Conservation (phyloP, 768 basidiomycete species). For the Neoboletus subvelutipes region DNA sequence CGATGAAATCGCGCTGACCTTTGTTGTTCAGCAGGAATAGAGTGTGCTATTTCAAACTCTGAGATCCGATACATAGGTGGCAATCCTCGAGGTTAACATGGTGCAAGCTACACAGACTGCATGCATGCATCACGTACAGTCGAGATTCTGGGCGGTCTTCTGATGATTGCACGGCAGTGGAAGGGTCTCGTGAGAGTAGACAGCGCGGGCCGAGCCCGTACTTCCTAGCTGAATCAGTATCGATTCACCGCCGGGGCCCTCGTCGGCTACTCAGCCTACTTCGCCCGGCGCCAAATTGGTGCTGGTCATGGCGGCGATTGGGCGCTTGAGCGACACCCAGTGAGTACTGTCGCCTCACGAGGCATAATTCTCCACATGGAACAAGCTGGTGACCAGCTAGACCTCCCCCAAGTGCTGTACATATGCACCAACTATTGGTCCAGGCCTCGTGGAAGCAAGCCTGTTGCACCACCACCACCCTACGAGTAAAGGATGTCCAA, state of each 20-base stretch:
- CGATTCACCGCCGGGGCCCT: not conserved
- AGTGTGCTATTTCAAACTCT: not conserved
- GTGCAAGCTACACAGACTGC: not conserved
- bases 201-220: not conserved
- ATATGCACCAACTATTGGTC: not conserved
- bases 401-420: not conserved
- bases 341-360: not conserved
- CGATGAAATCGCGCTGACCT: not conserved
- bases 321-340: conserved; percentile 1
- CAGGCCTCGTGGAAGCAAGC: not conserved
- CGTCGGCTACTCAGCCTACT: not conserved
- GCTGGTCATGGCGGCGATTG: not conserved
- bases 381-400: not conserved
- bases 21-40: not conserved
- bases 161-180: not conserved
- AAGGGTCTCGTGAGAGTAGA: conserved; percentile 11
- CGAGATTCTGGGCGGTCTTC: conserved; percentile 1
- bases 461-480: not conserved
- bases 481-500: not conserved
- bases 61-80: not conserved
- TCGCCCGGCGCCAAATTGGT: not conserved
- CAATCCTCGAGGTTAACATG: not conserved
- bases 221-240: not conserved
- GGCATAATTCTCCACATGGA: not conserved
- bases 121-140: conserved; percentile 18